Evolutionary conservation across 2,329 filamentous ascomycete genomes (phyloP), one percentile per base, ranked within the genome.

Genomic region (Berkeleyomyces basicola): DNA sequence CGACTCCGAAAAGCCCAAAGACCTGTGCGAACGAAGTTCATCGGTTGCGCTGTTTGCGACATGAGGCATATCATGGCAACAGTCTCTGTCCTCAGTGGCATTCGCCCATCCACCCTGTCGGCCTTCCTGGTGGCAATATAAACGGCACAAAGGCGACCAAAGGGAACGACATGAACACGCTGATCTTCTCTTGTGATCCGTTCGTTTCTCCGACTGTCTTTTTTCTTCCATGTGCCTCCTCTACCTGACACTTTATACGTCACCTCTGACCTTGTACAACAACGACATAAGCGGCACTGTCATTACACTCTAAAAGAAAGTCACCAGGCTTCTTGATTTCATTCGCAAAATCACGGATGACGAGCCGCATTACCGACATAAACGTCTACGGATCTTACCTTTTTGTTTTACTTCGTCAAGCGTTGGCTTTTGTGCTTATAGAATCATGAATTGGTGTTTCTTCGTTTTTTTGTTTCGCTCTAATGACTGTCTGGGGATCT

Each of bases 1-100:
- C 63, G 75, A 75, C 62, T 79, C 76, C 69, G 75, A 77, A 66
- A 72, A 75, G 66, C 73, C 74, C 66, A 73, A 36, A 53, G 49
- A 53, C 16, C n/a, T 53, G 6, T 53, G 49, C 33, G 49, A 53
- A 36, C 49, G 49, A 7, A 53, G 49, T 14, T 53, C 49, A 16
- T 53, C 49, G 9, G 49, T 53, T 53, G 49, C 49, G 10, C 36
- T 53, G 16, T 53, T 53, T 53, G 49, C 49, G 7, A 33, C 49
- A 36, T 53, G 31, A 53, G 23, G n/a, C 46, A 11, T 7, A 31
- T 16, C 7, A 23, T 5, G 42, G n/a, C n/a, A 11, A 9, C 10
- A 9, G n/a, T 11, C 42, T 3, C 9, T 14, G n/a, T 31, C 16
- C 11, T 51, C 3, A 14, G 1, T 16, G 23, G n/a, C 23, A n/a